phyloP scores from a whole-genome alignment of 2,329 filamentous ascomycete genomes.

The Parascedosporium putredinis region DNA sequence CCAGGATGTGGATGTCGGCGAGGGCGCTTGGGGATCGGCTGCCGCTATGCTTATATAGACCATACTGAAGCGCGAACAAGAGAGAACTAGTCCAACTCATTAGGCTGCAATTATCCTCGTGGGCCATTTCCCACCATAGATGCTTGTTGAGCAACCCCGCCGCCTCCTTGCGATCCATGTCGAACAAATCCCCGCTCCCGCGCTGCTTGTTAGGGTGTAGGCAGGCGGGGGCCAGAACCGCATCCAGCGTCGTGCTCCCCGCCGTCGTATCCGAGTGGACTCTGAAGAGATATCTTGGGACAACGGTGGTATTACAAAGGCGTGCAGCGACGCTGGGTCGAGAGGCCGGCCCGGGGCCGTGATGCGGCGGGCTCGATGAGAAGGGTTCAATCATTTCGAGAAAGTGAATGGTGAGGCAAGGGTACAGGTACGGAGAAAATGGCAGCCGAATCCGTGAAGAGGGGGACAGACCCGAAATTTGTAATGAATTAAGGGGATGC shows the following conservation, averaged over 20 bases:
- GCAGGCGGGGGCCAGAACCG: background rate
- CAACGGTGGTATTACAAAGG: background rate
- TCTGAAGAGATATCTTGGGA: slow-evolving; percentile 5
- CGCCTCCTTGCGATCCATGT: background rate
- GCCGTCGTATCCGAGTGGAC: background rate
- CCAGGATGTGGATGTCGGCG: background rate
- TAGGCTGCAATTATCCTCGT: background rate
- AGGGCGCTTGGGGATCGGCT: background rate
- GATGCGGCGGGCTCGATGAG: background rate
- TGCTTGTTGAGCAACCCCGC: background rate
- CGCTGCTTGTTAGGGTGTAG: background rate
- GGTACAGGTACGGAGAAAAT: too few species aligned
- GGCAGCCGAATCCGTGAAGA: too few species aligned
- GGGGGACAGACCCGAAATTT: too few species aligned
- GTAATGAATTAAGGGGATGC: too few species aligned
- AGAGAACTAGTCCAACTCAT: slow-evolving; percentile 5
- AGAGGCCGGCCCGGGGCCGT: background rate
- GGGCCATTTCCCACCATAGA: background rate
- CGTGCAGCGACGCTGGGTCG: slow-evolving; percentile 7
- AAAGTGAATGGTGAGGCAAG: too few species aligned
- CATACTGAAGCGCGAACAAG: slow-evolving; percentile 1
- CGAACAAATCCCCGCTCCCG: background rate
- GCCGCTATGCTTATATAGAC: background rate
- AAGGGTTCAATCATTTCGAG: background rate
- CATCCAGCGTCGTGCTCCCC: background rate